phyloP scores from a whole-genome alignment of 345 rosid species.

The Eutrema yunnanense region DNA sequence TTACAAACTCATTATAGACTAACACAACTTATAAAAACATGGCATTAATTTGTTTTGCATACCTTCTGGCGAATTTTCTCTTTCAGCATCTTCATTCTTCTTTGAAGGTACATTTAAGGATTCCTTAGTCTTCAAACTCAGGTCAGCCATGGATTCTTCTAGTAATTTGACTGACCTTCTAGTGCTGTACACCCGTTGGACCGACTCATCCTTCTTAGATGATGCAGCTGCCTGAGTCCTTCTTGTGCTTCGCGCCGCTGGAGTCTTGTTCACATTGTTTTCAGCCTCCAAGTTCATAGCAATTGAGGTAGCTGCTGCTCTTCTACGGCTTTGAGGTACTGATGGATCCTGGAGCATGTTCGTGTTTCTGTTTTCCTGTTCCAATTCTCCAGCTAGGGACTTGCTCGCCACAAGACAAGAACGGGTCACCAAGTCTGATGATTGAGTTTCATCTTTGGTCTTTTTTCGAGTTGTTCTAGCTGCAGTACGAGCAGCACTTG shows the following conservation, averaged over 20 bases:
- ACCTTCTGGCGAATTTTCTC: neutral
- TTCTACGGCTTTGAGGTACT: constrained; percentile 30
- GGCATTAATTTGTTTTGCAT: neutral
- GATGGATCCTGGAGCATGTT: constrained; percentile 34
- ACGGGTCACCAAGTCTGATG: constrained; percentile 36
- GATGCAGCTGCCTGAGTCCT: constrained; percentile 26
- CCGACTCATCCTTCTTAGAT: constrained; percentile 23
- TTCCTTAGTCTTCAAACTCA: constrained; percentile 47
- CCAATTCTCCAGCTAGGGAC: constrained; percentile 30
- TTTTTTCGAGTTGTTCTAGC: constrained; percentile 49
- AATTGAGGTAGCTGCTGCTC: constrained; percentile 33
- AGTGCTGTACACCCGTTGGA: constrained; percentile 48
- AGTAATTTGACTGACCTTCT: constrained; percentile 66
- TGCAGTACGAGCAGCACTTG: constrained; percentile 35
- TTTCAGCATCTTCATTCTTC: constrained; percentile 8
- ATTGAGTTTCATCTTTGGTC: constrained; percentile 35
- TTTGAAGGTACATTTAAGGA: constrained; percentile 8
- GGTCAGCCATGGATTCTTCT: constrained; percentile 50
- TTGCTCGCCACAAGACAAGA: constrained; percentile 39
- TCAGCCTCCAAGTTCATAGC: constrained; percentile 25
- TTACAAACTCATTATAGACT: neutral
- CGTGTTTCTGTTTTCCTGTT: constrained; percentile 36
- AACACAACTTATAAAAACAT: neutral
- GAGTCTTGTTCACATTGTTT: constrained; percentile 21
- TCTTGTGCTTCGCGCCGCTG: constrained; percentile 26